A percentile compares a stretch with the other conserved stretches of the same genome.
Conservation (phyloP, 768 basidiomycete genomes). For the Cyclocybe cylindracea region DNA sequence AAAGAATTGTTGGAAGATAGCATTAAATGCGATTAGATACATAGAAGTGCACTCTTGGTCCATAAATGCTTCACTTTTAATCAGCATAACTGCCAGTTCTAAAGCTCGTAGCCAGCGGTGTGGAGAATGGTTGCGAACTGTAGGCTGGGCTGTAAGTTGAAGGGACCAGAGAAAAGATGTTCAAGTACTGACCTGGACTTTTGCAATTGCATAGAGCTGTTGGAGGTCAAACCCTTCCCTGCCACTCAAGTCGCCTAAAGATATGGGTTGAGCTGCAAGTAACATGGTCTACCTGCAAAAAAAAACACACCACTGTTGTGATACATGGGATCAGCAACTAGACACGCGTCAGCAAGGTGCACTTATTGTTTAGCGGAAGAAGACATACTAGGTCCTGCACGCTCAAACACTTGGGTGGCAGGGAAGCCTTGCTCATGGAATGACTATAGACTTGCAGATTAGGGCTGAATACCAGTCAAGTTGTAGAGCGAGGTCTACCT, state of each 20-base stretch:
- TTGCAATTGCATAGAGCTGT: constrained; percentile 82
- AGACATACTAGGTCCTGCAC: constrained; percentile 69
- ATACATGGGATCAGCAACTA: constrained; percentile 88
- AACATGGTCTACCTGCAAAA: not conserved
- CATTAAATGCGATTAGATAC: not conserved
- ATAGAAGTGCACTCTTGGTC: not conserved
- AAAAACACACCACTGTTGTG: constrained; percentile 68
- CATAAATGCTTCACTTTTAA: not conserved
- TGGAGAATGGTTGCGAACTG: constrained; percentile 75
- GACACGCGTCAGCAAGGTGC: not conserved
- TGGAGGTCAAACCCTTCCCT: constrained; percentile 81
- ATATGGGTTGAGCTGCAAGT: constrained; percentile 1
- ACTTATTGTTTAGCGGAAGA: constrained; percentile 1
- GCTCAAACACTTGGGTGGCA: constrained; percentile 86
- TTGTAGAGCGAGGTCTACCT: constrained; percentile 38
- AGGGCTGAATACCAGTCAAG: not conserved
- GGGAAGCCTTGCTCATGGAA: constrained; percentile 85
- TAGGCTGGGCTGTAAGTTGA: not conserved
- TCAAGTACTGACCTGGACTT: constrained; percentile 69
- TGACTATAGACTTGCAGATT: constrained; percentile 43
- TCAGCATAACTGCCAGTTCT: not conserved
- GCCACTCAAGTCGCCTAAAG: constrained; percentile 71
- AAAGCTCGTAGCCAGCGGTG: constrained; percentile 59
- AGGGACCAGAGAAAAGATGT: not conserved
- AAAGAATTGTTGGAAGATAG: too few species aligned